These are phyloP conservation scores for Cyathus striatus DNA, from an alignment of 768 basidiomycete species.

Conservation along the genomic window DNA sequence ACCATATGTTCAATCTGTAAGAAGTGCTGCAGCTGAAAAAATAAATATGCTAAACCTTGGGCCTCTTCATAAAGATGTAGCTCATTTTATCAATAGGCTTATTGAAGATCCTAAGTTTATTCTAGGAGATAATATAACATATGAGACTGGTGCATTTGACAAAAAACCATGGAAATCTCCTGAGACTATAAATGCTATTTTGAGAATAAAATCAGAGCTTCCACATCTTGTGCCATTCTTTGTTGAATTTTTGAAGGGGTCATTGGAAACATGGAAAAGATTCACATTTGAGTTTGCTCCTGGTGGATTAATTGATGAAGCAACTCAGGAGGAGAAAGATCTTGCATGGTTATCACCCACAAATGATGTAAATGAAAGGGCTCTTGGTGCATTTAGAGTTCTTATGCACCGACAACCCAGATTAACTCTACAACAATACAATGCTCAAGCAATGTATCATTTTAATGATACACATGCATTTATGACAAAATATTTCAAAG, in stretches of 20 bases:
- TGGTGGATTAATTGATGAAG: conserved; percentile 18
- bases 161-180: neutral
- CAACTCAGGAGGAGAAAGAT: conserved; percentile 11
- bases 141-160: neutral
- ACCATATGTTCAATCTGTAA: conserved; percentile 13
- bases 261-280: conserved; percentile 12
- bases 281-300: conserved; percentile 22
- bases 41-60: conserved; percentile 6
- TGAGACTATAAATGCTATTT: neutral
- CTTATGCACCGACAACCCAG: conserved; percentile 10
- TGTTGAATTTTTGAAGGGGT: conserved; percentile 15
- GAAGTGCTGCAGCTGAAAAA: neutral
- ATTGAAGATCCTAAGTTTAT: conserved; percentile 1
- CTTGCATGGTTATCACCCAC: conserved; percentile 21
- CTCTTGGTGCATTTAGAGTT: conserved; percentile 15
- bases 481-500: no score
- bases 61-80: conserved; percentile 4
- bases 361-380: conserved; percentile 26
- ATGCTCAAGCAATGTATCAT: conserved; percentile 18
- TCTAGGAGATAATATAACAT: neutral
- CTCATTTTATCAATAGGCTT: neutral
- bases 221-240: conserved; percentile 3
- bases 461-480: no score
- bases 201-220: neutral
- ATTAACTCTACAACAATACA: conserved; percentile 13